Evolutionary conservation across 2,329 filamentous ascomycete species (phyloP).

Genomic region (Hypoxylon sp.): DNA sequence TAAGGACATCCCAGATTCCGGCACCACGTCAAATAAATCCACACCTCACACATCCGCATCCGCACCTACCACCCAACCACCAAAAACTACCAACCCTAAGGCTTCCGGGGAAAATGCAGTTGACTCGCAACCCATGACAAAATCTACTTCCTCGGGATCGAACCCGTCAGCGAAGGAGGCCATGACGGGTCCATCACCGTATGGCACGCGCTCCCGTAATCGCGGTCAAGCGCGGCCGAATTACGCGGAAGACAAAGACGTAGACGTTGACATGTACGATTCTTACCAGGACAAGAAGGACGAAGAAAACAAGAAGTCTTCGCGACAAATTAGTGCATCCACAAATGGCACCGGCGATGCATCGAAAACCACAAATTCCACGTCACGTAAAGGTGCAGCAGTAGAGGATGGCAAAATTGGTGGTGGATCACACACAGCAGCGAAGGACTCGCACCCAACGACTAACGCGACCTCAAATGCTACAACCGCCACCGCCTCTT

Average conservation of each 20-base stretch:
- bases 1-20: conserved; percentile 52
- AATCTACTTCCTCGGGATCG: conserved; percentile 63
- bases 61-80: conserved; percentile 47
- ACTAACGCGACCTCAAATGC: conserved; percentile 46
- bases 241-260: conserved; percentile 94
- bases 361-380: conserved; percentile 49
- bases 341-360: conserved; percentile 53
- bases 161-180: conserved; percentile 66
- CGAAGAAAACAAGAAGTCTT: conserved; percentile 70
- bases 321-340: conserved; percentile 62
- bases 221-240: conserved; percentile 87
- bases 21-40: conserved; percentile 51
- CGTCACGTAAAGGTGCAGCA: conserved; percentile 60
- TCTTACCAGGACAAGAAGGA: conserved; percentile 70
- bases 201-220: conserved; percentile 95
- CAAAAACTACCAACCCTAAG: conserved; percentile 48
- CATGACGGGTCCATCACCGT: conserved; percentile 74
- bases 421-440: conserved; percentile 50
- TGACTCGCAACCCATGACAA: conserved; percentile 64
- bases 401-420: conserved; percentile 52
- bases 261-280: conserved; percentile 89
- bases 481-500: conserved; percentile 44
- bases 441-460: conserved; percentile 51
- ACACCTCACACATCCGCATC: conserved; percentile 53
- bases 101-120: conserved; percentile 53